Evolutionary conservation across 257 asterid species (phyloP).

Genomic region (Solanum piurae): DNA sequence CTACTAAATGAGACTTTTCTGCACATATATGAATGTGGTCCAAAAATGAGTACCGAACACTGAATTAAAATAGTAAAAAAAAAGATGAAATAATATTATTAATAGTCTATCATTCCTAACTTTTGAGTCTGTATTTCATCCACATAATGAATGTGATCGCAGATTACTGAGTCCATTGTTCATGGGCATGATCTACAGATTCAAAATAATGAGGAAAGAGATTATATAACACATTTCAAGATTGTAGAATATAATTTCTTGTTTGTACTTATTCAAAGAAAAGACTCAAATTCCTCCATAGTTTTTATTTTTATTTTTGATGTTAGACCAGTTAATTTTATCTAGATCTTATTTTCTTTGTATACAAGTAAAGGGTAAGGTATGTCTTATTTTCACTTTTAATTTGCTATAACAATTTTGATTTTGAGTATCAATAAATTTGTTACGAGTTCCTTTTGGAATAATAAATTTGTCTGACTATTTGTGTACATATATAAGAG

Average conservation of each 20-base stretch:
- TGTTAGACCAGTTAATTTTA: neutral
- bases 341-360: neutral
- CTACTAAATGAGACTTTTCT: no score
- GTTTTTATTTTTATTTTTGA: no score
- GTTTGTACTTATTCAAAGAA: neutral
- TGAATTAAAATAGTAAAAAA: neutral
- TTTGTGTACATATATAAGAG: neutral
- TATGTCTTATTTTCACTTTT: neutral
- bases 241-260: neutral
- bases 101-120: neutral
- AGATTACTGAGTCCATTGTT: neutral
- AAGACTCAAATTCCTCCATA: neutral
- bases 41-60: neutral
- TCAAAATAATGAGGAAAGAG: neutral
- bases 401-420: no score
- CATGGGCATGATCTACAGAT: neutral
- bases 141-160: neutral
- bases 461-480: neutral
- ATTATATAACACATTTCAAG: neutral
- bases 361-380: neutral
- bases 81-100: neutral
- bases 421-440: neutral
- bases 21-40: fast-evolving
- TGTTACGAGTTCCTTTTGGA: neutral
- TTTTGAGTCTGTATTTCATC: neutral